These are phyloP conservation scores for Sporobolomyces phaffii DNA, from an alignment of 768 basidiomycete species.

Conservation along the genomic window DNA sequence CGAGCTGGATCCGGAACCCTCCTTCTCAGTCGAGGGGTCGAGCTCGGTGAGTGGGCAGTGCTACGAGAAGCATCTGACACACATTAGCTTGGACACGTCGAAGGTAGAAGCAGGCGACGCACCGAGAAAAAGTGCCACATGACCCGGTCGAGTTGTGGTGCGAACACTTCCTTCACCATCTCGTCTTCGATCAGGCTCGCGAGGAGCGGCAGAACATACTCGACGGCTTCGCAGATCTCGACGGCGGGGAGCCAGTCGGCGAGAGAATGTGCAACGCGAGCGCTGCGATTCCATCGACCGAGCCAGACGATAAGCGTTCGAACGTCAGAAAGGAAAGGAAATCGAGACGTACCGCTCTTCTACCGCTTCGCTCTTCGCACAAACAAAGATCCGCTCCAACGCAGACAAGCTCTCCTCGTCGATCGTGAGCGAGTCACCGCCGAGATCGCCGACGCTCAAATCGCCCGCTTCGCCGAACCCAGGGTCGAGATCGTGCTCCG, in stretches of 20 bases:
- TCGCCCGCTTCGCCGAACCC: not conserved
- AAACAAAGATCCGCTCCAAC: conserved; percentile 66
- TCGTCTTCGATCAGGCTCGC: conserved; percentile 58
- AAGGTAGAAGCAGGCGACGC: not conserved
- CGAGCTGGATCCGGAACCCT: not conserved
- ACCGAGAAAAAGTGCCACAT: conserved; percentile 84
- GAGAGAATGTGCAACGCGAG: conserved; percentile 78
- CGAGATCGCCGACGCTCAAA: conserved; percentile 3
- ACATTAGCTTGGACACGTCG: no score
- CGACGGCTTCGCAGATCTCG: conserved; percentile 76
- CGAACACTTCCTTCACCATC: conserved; percentile 39
- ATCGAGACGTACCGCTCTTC: conserved; percentile 24
- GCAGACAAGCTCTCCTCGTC: conserved; percentile 77
- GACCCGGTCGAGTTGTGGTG: conserved; percentile 67
- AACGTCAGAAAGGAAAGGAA: not conserved
- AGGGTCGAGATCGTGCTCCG: not conserved
- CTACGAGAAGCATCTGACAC: conserved; percentile 10
- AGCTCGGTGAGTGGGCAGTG: conserved; percentile 35
- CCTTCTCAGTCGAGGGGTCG: not conserved
- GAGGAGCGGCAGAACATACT: conserved; percentile 88
- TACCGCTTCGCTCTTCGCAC: conserved; percentile 32
- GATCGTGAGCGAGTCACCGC: conserved; percentile 42
- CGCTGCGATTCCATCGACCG: conserved; percentile 48
- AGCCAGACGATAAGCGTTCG: not conserved
- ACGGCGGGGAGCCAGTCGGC: conserved; percentile 69